Base-by-base conservation (phyloP, 2,329 filamentous ascomycete genomes). In the Neoscytalidium dimidiatum region DNA sequence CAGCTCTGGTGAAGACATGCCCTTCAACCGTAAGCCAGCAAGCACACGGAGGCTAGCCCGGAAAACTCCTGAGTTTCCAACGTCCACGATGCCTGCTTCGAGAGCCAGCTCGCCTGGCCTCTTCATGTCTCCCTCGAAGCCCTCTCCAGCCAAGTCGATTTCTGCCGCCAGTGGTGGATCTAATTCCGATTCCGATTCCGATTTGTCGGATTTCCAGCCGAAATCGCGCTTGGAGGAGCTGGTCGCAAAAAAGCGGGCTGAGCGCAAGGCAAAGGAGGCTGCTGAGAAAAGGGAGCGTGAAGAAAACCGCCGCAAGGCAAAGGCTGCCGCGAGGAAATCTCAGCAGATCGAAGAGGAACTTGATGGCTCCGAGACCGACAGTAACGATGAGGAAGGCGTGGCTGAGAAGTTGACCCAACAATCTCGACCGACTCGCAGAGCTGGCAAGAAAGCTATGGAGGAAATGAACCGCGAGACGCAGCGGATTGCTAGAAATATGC, bases 381-480 rank as follows among this genome's bases (percentile, higher is more conserved):
- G 67, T 21, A 78, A 83, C n/a, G 84, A 84, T 7, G 88, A 90
- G 66, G 88, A 87, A 35, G 87, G 77, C 58, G 72, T 69, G 28
- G 76, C 75, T 26, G 72, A 74, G 60, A 73, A 73, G 49, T 72
- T 95, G 49, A 91, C 90, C 0, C 91, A 94, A 72, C 81, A 85
- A 43, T 83, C 85, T 28, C 87, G 90, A 3, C 89, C 92, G 4
- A 85, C 86, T 9, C 87, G 95, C 13, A 96, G 95, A 75, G 94
- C 95, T 0, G 94, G 94, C 81, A 98, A 94, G 80, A 97, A 93
- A 79, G 95, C 95, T 0, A 76, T 97, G 46, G 92, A 97, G 74
- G 94, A 98, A 70, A 97, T 99, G 90, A 90, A 91, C 71, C 28
- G 64, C 65, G 95, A 99, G 78, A 97, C 94, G 1, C 95, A 99